These are phyloP conservation scores for Vigna hirtella DNA, from an alignment of 306 rosid species.

Conservation along the genomic window DNA sequence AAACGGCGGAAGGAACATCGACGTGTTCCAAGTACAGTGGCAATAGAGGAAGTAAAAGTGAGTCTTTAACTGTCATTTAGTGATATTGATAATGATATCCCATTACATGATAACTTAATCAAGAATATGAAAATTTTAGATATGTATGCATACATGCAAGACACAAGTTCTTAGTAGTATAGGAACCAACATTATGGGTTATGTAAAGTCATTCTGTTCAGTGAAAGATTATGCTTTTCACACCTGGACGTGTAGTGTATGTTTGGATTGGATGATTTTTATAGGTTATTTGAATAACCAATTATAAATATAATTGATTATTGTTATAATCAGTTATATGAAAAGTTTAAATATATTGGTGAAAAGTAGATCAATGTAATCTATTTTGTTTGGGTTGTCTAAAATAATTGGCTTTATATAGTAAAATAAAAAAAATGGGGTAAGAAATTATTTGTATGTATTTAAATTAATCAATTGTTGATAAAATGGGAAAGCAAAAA, in stretches of 20 bases:
- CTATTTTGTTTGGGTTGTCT: background rate
- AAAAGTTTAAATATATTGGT: background rate
- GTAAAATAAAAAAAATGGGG: background rate
- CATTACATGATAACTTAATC: constrained; percentile 6
- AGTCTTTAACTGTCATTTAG: constrained; percentile 42
- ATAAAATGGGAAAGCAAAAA: background rate
- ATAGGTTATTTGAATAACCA: background rate
- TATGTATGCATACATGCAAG: background rate
- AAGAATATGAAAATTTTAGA: constrained; percentile 27
- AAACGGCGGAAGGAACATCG: constrained; percentile 91
- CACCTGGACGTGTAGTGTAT: constrained; percentile 10
- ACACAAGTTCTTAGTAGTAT: constrained; percentile 8
- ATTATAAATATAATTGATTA: background rate
- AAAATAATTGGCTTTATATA: background rate
- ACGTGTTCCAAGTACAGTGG: constrained; percentile 93
- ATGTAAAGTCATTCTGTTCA: constrained; percentile 12
- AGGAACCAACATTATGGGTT: constrained; percentile 8
- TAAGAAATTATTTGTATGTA: background rate
- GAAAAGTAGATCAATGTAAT: background rate
- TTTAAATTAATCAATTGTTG: background rate
- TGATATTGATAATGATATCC: constrained; percentile 28
- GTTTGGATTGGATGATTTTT: background rate
- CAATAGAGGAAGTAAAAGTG: constrained; percentile 95
- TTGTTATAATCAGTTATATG: background rate
- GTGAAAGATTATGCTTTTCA: constrained; percentile 27